Base-by-base conservation (phyloP, 2,329 filamentous ascomycete genomes). In the Colletotrichum magnum region DNA sequence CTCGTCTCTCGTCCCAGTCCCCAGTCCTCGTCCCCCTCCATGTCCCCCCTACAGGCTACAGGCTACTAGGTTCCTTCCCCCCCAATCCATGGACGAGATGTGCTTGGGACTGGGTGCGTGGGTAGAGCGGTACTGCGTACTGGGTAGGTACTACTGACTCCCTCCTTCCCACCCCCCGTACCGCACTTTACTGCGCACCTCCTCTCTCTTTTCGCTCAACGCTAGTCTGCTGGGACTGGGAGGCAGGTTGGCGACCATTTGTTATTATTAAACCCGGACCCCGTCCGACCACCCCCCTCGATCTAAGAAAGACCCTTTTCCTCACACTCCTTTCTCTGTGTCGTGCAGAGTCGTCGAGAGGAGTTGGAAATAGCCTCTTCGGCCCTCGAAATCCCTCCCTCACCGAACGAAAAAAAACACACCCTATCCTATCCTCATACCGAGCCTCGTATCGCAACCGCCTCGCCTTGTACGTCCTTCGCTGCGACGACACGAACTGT, bases 211-310 rank as follows among this genome's bases (percentile, higher is more conserved):
- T 18, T 18, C 18, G 16, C 45, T 18, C 47, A 50, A 50, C 47
- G 18, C 47, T 50, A 24, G 16, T 12, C 47, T 12, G 47, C 18
- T 21, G 61, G 48, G 15, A 56, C n/a, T 36, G 32, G 24, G 32
- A 48, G 58, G 50, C 63, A 62, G 65, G 58, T 58, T 58, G 64
- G 64, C 48, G 47, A 54, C 58, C 64, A 68, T 68, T 73, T 71
- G 68, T 73, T 72, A 73, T 73, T 73, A 72, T 73, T 73, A 73
- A 72, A 73, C 71, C 68, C 68, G 60, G 68, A 68, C 71, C 71
- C 70, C 70, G 62, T 72, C 70, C 71, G 62, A 70, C 73, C 73
- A 69, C 70, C 71, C 73, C 72, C 71, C 65, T 69, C 65, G 45
- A 64, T 66, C 65, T 50, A 58, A 69, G 56, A 61, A 69, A 63